phyloP scores from a whole-genome alignment of 1,139 yeast species.

The Wickerhamiella infanticola region DNA sequence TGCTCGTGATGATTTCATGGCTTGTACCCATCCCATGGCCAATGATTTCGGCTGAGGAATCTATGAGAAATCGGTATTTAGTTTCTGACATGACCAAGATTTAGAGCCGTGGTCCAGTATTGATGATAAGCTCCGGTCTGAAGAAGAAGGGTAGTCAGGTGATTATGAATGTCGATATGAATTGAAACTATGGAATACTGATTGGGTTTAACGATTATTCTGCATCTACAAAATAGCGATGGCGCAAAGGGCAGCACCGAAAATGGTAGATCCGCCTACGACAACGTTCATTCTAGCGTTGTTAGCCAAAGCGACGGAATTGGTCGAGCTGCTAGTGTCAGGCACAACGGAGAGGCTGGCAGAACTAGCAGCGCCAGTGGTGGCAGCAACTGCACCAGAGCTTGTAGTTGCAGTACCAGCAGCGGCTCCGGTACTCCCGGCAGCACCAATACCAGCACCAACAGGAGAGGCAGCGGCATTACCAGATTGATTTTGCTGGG shows the following conservation, averaged over 20 bases:
- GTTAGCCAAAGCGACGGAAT: neutral
- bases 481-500: neutral
- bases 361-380: neutral
- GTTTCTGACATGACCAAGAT: constrained; percentile 99
- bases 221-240: neutral
- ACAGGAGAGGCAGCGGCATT: neutral
- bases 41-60: constrained; percentile 99
- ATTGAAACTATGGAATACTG: no score
- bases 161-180: constrained; percentile 78
- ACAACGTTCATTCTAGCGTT: neutral
- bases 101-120: constrained; percentile 98
- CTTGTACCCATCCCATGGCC: constrained; percentile 97
- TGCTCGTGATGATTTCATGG: constrained; percentile 98
- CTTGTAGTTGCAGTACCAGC: neutral
- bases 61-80: constrained; percentile 99
- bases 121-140: constrained; percentile 99
- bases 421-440: neutral
- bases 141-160: constrained; percentile 99
- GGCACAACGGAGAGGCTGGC: neutral
- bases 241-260: neutral
- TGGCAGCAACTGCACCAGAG: neutral
- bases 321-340: no score
- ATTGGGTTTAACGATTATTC: neutral
- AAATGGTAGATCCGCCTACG: neutral
- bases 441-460: neutral